phyloP scores from a whole-genome alignment of 1,284 basidiomycete species.

The Cutaneotrichosporon mucoides region DNA sequence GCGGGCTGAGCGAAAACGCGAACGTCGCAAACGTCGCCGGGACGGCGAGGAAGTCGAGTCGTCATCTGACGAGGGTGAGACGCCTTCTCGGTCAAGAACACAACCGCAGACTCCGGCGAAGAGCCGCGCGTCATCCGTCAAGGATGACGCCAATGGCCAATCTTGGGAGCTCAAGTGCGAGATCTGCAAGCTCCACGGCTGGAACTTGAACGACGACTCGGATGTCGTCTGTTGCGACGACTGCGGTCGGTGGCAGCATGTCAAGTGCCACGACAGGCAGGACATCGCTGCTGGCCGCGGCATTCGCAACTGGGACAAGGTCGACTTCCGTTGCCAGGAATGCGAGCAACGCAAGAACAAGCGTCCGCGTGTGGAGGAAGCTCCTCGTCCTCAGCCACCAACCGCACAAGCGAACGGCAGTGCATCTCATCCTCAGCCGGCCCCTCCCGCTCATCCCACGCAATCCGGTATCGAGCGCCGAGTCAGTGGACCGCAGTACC shows the following conservation, averaged over 20 bases:
- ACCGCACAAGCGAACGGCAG: too few species aligned
- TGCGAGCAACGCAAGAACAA: constrained; percentile 29
- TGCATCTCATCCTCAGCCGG: too few species aligned
- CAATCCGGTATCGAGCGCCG: too few species aligned
- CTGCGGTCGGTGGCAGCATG: constrained; percentile 54
- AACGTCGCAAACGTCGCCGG: constrained; percentile 36
- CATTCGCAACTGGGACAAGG: constrained; percentile 45
- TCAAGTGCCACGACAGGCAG: constrained; percentile 43
- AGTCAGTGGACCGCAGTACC: too few species aligned
- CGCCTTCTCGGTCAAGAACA: neutral
- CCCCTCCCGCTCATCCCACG: too few species aligned
- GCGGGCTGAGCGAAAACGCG: constrained; percentile 41
- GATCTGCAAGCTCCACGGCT: constrained; percentile 50
- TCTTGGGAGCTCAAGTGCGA: constrained; percentile 54
- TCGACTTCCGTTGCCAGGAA: constrained; percentile 47
- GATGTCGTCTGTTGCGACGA: constrained; percentile 54
- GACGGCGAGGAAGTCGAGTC: constrained; percentile 28
- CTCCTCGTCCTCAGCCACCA: too few species aligned
- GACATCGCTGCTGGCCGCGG: constrained; percentile 35
- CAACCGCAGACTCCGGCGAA: neutral
- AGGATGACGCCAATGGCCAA: neutral
- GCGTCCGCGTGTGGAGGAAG: constrained; percentile 18
- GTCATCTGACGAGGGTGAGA: constrained; percentile 15
- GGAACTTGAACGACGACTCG: constrained; percentile 49
- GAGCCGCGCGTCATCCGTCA: neutral